phyloP scores from a whole-genome alignment of 2,329 filamentous ascomycete species.

The Penicillium sp. region DNA sequence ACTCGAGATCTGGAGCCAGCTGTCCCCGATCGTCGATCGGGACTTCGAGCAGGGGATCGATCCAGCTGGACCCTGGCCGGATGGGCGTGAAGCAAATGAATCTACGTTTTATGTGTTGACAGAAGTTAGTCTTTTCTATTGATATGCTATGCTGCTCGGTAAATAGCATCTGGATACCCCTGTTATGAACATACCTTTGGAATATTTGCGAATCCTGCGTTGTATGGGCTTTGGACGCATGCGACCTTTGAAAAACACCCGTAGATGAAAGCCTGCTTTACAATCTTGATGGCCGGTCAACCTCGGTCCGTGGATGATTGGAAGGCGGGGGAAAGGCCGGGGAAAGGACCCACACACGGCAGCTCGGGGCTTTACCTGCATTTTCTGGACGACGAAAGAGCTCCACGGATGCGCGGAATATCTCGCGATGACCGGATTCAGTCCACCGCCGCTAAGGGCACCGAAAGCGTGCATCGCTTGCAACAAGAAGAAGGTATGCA shows the following conservation, averaged over 20 bases:
- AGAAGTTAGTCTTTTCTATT: neutral
- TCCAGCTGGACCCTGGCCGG: conserved; percentile 55
- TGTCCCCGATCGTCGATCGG: conserved; percentile 45
- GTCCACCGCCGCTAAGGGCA: conserved; percentile 31
- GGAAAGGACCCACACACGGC: conserved; percentile 19
- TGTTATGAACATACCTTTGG: conserved; percentile 8
- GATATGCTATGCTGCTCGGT: conserved; percentile 2
- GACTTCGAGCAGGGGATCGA: conserved; percentile 46
- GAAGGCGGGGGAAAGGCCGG: neutral
- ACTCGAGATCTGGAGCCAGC: conserved; percentile 46
- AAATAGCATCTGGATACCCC: conserved; percentile 24
- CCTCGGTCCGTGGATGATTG: conserved; percentile 4
- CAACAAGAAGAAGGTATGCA: conserved; percentile 35
- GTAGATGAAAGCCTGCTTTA: too few species aligned
- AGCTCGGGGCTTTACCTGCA: neutral
- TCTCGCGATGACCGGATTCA: conserved; percentile 14
- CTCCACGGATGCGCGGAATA: neutral
- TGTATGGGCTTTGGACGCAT: too few species aligned
- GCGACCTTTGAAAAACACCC: too few species aligned
- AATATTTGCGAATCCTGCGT: neutral
- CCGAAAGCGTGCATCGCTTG: conserved; percentile 35
- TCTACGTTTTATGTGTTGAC: neutral
- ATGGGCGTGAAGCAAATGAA: conserved; percentile 42
- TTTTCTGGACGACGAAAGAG: neutral
- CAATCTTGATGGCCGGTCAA: neutral